Base-by-base conservation (phyloP, 2,329 filamentous ascomycete genomes). In the Chaetoscypha palmicola region DNA sequence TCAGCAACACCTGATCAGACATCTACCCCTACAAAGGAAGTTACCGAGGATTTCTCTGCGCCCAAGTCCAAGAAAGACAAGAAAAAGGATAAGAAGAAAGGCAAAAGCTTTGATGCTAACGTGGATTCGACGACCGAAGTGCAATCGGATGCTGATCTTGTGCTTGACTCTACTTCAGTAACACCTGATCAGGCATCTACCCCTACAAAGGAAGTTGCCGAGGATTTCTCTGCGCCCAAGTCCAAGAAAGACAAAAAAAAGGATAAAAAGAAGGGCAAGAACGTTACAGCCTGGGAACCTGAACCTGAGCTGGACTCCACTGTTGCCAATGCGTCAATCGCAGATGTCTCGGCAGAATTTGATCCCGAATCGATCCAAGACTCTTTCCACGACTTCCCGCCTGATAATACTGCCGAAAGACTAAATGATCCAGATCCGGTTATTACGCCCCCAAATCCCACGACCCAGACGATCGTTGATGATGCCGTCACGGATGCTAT, bases 1-100 rank as follows among this genome's bases (percentile, higher is more conserved):
- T n/a, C n/a, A n/a, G n/a, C n/a, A n/a, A n/a, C n/a, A n/a, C 36
- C 22, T 16, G 23, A 26, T 16, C 10, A 19, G 3, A 10, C 35
- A 12, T n/a, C 35, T 22, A n/a, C n/a, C n/a, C n/a, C n/a, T n/a
- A n/a, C n/a, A n/a, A n/a, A n/a, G n/a, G n/a, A n/a, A n/a, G n/a
- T n/a, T n/a, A n/a, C n/a, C n/a, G 24, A 28, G 7, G 24, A 28
- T n/a, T n/a, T 16, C 2, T 28, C 28, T 17, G n/a, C 16, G 8
- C 16, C 14, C 31, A 37, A 19, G 49, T 55, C 57, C 17, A 62
- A 62, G 40, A 59, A 56, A 22, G 47, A 52, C 39, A 58, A 54
- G 45, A 54, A 51, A 38, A 51, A 51, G 32, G 41, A 41, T 34
- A 45, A 47, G 21, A 22, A 37, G 8, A 42, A 39, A 35, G 42